A percentile compares a stretch with the other conserved stretches of the same genome.
Conservation (phyloP, 1,284 basidiomycete genomes). For the Chalciporus sp. region DNA sequence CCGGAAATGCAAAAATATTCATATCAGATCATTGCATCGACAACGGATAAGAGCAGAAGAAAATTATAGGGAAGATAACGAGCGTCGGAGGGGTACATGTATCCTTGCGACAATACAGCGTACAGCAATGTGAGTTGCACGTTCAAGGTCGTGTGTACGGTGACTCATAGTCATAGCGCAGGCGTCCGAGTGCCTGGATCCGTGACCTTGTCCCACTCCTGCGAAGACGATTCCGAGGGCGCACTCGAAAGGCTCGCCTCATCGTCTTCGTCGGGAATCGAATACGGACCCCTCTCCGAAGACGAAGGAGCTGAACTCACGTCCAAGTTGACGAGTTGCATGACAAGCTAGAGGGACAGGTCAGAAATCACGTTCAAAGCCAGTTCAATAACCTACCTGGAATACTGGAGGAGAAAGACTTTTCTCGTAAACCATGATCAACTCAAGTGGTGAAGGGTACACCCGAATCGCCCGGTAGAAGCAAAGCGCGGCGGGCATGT, state of each 20-base stretch:
- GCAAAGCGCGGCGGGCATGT: conserved; percentile 81
- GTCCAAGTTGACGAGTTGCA: conserved; percentile 87
- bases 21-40: conserved; percentile 63
- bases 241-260: conserved; percentile 66
- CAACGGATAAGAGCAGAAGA: conserved; percentile 24
- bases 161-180: conserved; percentile 38
- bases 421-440: conserved; percentile 92
- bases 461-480: conserved; percentile 95
- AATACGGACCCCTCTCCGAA: conserved; percentile 33
- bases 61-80: conserved; percentile 21
- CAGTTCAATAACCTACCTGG: conserved; percentile 51
- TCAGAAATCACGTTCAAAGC: conserved; percentile 1
- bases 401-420: conserved; percentile 88
- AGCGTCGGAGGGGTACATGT: conserved; percentile 26
- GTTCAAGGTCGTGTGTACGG: conserved; percentile 33
- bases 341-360: conserved; percentile 61
- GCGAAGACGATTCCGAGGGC: conserved; percentile 80
- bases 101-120: conserved; percentile 34
- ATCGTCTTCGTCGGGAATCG: conserved; percentile 43
- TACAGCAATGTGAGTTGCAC: conserved; percentile 34
- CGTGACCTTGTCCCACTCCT: conserved; percentile 84
- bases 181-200: conserved; percentile 63
- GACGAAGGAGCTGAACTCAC: conserved; percentile 69
- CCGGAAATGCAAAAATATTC: conserved; percentile 42
- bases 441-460: conserved; percentile 91